Conservation (phyloP, 441 rosid genomes). For the Melastoma candidum region DNA sequence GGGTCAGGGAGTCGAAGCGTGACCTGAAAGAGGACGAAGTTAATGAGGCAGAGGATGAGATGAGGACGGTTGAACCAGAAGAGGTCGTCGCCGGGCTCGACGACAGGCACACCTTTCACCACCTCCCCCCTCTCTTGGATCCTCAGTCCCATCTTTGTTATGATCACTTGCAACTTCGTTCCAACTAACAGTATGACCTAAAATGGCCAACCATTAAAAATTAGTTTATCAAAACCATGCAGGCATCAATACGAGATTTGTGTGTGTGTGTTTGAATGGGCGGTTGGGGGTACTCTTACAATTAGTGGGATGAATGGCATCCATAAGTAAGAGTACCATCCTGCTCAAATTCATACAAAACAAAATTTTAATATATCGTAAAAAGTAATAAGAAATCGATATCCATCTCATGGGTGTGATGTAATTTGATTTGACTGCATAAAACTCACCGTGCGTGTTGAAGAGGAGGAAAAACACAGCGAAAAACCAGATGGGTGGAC, state of each 20-base stretch:
- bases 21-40: slow-evolving; percentile 82
- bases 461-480: slow-evolving; percentile 64
- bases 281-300: slow-evolving; percentile 37
- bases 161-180: slow-evolving; percentile 70
- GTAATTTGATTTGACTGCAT: background rate
- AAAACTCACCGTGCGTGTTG: slow-evolving; percentile 56
- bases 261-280: background rate
- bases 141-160: slow-evolving; percentile 71
- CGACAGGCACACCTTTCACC: slow-evolving; percentile 85
- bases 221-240: no score
- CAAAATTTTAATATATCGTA: background rate
- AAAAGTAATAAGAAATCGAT: background rate
- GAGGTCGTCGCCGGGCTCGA: slow-evolving; percentile 77
- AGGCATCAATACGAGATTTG: background rate
- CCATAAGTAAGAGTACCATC: slow-evolving; percentile 68
- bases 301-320: slow-evolving; percentile 72
- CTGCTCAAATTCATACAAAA: slow-evolving; percentile 26
- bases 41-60: slow-evolving; percentile 74
- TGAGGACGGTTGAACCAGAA: slow-evolving; percentile 94
- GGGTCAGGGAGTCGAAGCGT: no score
- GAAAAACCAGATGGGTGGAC: slow-evolving; percentile 66
- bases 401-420: background rate
- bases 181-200: slow-evolving; percentile 72
- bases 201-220: background rate
- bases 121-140: slow-evolving; percentile 86